These are phyloP conservation scores for Penicillium psychrosexuale DNA, from an alignment of 2,329 filamentous ascomycete genomes.

Conservation along the genomic window DNA sequence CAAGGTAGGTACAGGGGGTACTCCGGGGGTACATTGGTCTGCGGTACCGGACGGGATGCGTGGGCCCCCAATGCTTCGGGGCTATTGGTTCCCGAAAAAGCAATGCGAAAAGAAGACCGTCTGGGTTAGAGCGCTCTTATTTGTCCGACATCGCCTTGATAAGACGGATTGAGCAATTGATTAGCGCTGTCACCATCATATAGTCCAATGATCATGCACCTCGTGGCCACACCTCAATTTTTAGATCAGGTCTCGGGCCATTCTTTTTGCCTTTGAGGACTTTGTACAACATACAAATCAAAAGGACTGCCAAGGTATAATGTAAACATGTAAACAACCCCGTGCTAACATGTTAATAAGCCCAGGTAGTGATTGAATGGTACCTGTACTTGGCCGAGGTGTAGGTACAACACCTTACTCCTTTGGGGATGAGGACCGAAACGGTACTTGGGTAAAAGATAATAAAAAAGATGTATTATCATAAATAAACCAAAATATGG, in stretches of 20 bases:
- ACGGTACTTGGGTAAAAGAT: not conserved
- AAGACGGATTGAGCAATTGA: constrained; percentile 23
- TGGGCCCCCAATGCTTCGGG: not conserved
- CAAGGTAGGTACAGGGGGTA: not conserved
- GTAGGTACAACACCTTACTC: not conserved
- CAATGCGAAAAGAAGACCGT: not conserved
- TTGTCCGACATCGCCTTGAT: constrained; percentile 13
- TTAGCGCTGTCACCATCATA: constrained; percentile 25
- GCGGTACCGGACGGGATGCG: not conserved
- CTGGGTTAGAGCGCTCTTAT: constrained; percentile 2
- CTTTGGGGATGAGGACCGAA: not conserved
- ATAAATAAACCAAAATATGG: not conserved
- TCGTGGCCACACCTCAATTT: constrained; percentile 20
- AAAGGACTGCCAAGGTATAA: not conserved
- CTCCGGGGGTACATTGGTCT: not conserved
- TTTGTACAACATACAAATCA: too few relatives aligned
- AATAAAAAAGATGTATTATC: not conserved
- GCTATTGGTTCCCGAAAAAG: constrained; percentile 1
- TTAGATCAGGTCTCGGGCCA: constrained; percentile 1
- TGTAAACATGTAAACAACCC: not conserved
- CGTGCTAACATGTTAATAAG: too few relatives aligned
- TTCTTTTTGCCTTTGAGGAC: too few relatives aligned
- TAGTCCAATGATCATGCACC: constrained; percentile 20
- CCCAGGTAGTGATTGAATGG: too few relatives aligned
- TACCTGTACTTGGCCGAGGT: not conserved